These are phyloP conservation scores for Pythium aristosporum DNA, from an alignment of 352 stramenopile species.

Conservation along the genomic window DNA sequence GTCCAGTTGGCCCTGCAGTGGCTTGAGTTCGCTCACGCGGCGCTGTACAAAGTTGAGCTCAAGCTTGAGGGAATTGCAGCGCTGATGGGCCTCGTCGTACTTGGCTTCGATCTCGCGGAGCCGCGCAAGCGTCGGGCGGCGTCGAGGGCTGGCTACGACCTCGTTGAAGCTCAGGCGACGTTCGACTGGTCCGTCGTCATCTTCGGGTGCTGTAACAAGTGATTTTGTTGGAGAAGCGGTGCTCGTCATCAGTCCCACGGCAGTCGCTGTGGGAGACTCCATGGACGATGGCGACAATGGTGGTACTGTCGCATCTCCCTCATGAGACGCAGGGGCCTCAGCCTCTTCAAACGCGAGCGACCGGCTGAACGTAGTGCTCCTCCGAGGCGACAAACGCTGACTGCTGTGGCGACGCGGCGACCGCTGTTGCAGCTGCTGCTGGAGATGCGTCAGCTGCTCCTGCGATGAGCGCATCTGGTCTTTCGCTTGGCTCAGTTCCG, in stretches of 20 bases:
- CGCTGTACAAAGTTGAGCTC: constrained; percentile 58
- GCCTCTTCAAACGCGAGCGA: constrained; percentile 12
- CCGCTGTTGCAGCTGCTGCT: constrained; percentile 19
- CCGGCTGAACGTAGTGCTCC: neutral
- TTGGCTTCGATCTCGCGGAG: constrained; percentile 42
- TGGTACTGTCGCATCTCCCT: neutral
- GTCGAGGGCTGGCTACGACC: constrained; percentile 7
- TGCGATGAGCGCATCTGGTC: constrained; percentile 27
- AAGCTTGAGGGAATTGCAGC: constrained; percentile 41
- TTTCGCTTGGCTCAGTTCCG: constrained; percentile 45
- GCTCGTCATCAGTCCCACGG: too few species aligned
- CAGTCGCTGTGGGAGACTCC: neutral
- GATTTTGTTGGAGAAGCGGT: constrained; percentile 7
- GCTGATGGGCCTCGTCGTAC: constrained; percentile 48
- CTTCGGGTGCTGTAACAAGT: neutral
- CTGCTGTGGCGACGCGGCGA: constrained; percentile 2
- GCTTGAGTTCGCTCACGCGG: constrained; percentile 51
- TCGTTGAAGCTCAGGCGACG: constrained; percentile 7
- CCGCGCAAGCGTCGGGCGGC: constrained; percentile 15
- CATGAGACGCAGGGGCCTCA: neutral
- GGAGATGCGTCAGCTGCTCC: constrained; percentile 15
- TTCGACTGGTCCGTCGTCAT: neutral
- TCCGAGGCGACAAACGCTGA: constrained; percentile 13
- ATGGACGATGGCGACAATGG: neutral
- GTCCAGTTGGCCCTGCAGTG: constrained; percentile 36